A percentile compares a stretch with the other conserved stretches of the same genome.
Conservation (phyloP, 768 basidiomycete species). For the Pisolithus microcarpus region DNA sequence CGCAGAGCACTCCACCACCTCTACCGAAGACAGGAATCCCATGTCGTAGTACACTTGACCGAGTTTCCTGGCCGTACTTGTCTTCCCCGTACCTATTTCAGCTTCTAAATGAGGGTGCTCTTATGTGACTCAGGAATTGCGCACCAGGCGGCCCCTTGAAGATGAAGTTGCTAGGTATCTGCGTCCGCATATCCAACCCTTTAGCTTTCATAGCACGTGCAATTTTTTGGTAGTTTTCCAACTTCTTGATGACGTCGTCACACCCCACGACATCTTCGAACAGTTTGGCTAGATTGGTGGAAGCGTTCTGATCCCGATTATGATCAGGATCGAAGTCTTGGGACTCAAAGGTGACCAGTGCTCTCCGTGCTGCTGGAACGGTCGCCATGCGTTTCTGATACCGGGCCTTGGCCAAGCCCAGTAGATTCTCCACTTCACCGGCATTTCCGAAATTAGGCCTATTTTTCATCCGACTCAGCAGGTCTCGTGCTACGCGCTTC, state of each 20-base stretch:
- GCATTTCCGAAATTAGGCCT: conserved; percentile 62
- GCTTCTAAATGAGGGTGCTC: background rate
- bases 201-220: conserved; percentile 35
- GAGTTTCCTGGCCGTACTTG: conserved; percentile 54
- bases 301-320: conserved; percentile 41
- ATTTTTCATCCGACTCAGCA: conserved; percentile 28
- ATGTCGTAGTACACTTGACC: conserved; percentile 59
- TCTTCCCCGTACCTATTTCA: conserved; percentile 52
- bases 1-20: conserved; percentile 65
- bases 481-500: conserved; percentile 48
- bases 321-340: conserved; percentile 60
- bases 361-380: conserved; percentile 13
- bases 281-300: conserved; percentile 43
- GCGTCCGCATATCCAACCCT: conserved; percentile 38
- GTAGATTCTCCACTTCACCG: conserved; percentile 57
- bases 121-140: conserved; percentile 3
- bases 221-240: conserved; percentile 47
- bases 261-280: conserved; percentile 61
- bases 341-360: conserved; percentile 30
- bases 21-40: conserved; percentile 42
- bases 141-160: conserved; percentile 70
- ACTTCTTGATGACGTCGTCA: conserved; percentile 43
- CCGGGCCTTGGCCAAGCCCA: conserved; percentile 42
- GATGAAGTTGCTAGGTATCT: conserved; percentile 56
- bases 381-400: conserved; percentile 36